These are phyloP conservation scores for Debaryomyces coudertii DNA, from an alignment of 1,139 yeast species.

Conservation along the genomic window DNA sequence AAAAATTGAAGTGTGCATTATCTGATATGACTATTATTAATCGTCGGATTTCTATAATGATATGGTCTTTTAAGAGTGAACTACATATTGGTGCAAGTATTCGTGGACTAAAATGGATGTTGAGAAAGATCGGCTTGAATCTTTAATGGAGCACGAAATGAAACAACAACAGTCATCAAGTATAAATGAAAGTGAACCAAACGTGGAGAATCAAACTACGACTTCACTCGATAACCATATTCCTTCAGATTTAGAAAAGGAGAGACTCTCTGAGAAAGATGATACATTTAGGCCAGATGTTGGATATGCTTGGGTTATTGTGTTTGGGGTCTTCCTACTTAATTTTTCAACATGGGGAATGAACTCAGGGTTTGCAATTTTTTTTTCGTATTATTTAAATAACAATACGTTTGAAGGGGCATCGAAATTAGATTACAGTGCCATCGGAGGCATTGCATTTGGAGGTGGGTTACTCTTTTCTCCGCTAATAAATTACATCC, in stretches of 20 bases:
- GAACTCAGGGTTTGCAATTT: constrained; percentile 58
- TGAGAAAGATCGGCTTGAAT: too few species aligned
- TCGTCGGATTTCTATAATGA: not conserved
- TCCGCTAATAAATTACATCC: constrained; percentile 45
- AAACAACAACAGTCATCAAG: not conserved
- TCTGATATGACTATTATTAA: not conserved
- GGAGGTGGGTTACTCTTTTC: constrained; percentile 38
- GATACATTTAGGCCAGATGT: constrained; percentile 30
- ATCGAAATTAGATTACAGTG: constrained; percentile 41
- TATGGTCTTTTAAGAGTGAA: not conserved
- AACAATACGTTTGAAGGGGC: constrained; percentile 43
- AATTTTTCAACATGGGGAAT: constrained; percentile 57
- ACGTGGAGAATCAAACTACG: constrained; percentile 8
- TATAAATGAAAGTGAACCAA: constrained; percentile 3
- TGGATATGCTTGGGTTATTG: constrained; percentile 55
- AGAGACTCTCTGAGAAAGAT: constrained; percentile 5
- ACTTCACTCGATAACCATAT: constrained; percentile 1
- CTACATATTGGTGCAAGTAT: not conserved
- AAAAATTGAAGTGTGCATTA: not conserved
- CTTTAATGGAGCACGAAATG: not conserved
- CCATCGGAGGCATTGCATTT: constrained; percentile 47
- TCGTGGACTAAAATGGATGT: not conserved
- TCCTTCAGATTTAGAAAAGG: constrained; percentile 11
- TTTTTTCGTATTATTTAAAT: constrained; percentile 47
- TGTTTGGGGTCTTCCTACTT: constrained; percentile 43